Conservation (phyloP, 805 yeast species). For the Zygosaccharomyces pseudorouxii region DNA sequence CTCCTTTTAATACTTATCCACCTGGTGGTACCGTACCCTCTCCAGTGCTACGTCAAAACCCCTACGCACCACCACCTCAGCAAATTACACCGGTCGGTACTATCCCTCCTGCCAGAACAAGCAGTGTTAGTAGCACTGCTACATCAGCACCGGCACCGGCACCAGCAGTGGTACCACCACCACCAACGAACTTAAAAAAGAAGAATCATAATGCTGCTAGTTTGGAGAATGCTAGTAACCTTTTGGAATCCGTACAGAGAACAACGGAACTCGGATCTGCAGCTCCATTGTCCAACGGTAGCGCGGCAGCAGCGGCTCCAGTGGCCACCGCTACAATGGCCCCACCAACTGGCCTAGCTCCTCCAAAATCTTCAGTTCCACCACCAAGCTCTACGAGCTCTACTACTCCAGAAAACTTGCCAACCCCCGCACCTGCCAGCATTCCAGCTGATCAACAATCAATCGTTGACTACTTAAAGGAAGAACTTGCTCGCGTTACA, state of each 20-base stretch:
- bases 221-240: constrained; percentile 23
- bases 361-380: constrained; percentile 15
- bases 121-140: constrained; percentile 16
- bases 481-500: constrained; percentile 55
- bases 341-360: constrained; percentile 4
- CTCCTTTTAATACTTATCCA: constrained; percentile 32
- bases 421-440: constrained; percentile 53
- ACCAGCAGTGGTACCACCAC: constrained; percentile 34
- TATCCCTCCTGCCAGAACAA: constrained; percentile 12
- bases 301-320: constrained; percentile 16
- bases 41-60: constrained; percentile 24
- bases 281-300: constrained; percentile 18
- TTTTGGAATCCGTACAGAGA: constrained; percentile 21
- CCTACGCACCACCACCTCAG: constrained; percentile 38
- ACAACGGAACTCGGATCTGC: constrained; percentile 15
- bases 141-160: constrained; percentile 24
- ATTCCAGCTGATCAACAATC: constrained; percentile 56
- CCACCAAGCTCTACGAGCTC: not conserved
- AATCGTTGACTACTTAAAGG: constrained; percentile 52
- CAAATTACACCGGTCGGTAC: constrained; percentile 7
- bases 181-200: constrained; percentile 29
- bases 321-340: constrained; percentile 7
- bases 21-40: constrained; percentile 26
- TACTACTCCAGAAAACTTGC: constrained; percentile 22
- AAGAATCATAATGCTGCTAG: constrained; percentile 18